Evolutionary conservation across 2,329 filamentous ascomycete species (phyloP), one percentile per base, ranked within the genome.

Genomic region (Fonsecaea erecta): DNA sequence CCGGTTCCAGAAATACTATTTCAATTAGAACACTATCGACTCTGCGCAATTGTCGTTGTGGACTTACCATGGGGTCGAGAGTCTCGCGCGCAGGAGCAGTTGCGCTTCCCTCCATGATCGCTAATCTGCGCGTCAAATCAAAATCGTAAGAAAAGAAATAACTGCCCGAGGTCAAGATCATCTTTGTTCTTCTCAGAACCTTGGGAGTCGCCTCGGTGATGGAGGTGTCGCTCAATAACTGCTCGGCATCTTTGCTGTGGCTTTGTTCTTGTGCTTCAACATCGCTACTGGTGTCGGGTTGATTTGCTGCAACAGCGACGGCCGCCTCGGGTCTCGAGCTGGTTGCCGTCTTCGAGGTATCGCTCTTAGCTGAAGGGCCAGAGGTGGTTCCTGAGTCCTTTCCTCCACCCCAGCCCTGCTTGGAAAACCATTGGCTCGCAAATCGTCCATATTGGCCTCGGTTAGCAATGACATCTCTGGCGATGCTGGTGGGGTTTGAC

Each of bases 111-210:
- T 54, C 48, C 28, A 66, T 55, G 8, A 66, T n/a, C 46, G 55
- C 75, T 66, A 85, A 75, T 61, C 85, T 88, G 62, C 89, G 86
- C 0, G 95, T 98, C 57, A 99, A 86, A 75, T 99, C 93, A 75
- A 94, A 85, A 70, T 99, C 95, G 76, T 99, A 97, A 0, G 93
- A 93, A 76, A 94, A 99, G 81, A 90, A 98, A 77, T 97, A 98
- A 75, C 92, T 97, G 68, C 85, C 85, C 0, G 90, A 93, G 0
- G 90, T 88, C 74, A 97, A 94, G 66, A 97, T 86, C 62, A 98
- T 86, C 73, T 91, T 91, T 1, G 92, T 89, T 34, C 91, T 96
- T 46, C 90, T 86, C 48, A 99, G 77, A 43, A 98, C 82, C 74
- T 97, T 96, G 1, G 94, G 94, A 11, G 96, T 81, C 34, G 98